Percentiles rank a stretch among this genome's conserved stretches.
phyloP scores from a whole-genome alignment of 2,329 filamentous ascomycete genomes.

The Botryosphaeria dothidea region DNA sequence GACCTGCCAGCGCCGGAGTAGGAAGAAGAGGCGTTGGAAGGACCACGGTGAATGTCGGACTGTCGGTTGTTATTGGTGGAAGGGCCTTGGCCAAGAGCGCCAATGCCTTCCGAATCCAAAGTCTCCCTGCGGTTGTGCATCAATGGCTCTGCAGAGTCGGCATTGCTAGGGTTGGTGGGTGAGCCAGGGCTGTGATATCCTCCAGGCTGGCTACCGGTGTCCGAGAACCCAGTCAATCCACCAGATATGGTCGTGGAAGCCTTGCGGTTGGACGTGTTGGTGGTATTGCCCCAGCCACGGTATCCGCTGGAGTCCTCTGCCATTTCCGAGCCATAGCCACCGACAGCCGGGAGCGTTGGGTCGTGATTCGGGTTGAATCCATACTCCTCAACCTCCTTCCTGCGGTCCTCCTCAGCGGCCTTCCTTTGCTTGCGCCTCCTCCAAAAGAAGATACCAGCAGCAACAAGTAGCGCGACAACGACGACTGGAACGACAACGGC shows the following conservation, averaged over 20 bases:
- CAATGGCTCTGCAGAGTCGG: slow-evolving; percentile 68
- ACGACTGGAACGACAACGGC: slow-evolving; percentile 93
- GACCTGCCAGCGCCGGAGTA: slow-evolving; percentile 84
- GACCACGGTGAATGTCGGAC: slow-evolving; percentile 76
- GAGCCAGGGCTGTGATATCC: slow-evolving; percentile 57
- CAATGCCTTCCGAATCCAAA: slow-evolving; percentile 76
- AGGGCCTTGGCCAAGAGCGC: slow-evolving; percentile 71
- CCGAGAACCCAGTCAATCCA: slow-evolving; percentile 66
- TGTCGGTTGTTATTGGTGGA: slow-evolving; percentile 61
- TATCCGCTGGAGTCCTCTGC: slow-evolving; percentile 77
- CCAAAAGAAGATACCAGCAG: slow-evolving; percentile 81
- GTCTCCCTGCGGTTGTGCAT: slow-evolving; percentile 47
- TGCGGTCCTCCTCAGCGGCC: slow-evolving; percentile 79
- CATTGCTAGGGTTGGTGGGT: slow-evolving; percentile 65
- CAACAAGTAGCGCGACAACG: slow-evolving; percentile 76
- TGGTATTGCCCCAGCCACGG: slow-evolving; percentile 89
- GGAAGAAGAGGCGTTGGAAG: slow-evolving; percentile 93
- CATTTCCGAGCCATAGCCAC: slow-evolving; percentile 67
- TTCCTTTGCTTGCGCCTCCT: slow-evolving; percentile 83
- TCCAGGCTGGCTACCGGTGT: slow-evolving; percentile 61
- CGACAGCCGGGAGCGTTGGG: slow-evolving; percentile 69
- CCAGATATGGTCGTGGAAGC: slow-evolving; percentile 87
- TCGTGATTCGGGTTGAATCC: slow-evolving; percentile 97
- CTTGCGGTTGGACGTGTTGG: slow-evolving; percentile 70
- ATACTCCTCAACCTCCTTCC: slow-evolving; percentile 97